Conservation (phyloP, 2,329 filamentous ascomycete species). For the Diatrype stigma region DNA sequence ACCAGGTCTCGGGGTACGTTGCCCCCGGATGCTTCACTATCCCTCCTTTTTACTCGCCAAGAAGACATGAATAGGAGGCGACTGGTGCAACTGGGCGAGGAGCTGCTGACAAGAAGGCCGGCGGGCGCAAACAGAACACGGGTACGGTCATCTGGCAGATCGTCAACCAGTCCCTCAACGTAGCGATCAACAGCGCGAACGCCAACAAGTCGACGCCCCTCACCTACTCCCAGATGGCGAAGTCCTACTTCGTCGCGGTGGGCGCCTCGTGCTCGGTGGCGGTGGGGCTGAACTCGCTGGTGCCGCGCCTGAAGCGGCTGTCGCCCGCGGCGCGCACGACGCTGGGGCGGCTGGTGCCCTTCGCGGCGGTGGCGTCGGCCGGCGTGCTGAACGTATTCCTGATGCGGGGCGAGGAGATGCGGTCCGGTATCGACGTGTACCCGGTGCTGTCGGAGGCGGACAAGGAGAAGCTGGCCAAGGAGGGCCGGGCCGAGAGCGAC, state of each 20-base stretch:
- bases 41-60: neutral
- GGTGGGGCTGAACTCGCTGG: constrained; percentile 82
- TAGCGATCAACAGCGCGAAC: constrained; percentile 96
- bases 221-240: constrained; percentile 71
- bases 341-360: constrained; percentile 85
- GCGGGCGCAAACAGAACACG: constrained; percentile 63
- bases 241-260: constrained; percentile 90
- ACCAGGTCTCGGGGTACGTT: constrained; percentile 67
- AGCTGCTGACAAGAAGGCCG: too few species aligned
- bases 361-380: constrained; percentile 88
- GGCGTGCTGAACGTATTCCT: constrained; percentile 93
- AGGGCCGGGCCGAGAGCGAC: constrained; percentile 61
- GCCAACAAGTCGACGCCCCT: constrained; percentile 96
- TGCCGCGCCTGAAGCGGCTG: constrained; percentile 76
- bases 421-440: constrained; percentile 87
- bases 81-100: too few species aligned
- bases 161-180: constrained; percentile 94
- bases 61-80: too few species aligned
- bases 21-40: neutral
- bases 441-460: constrained; percentile 71
- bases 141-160: constrained; percentile 94
- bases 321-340: constrained; percentile 71
- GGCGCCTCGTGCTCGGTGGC: constrained; percentile 91
- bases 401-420: constrained; percentile 96
- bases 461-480: constrained; percentile 50